phyloP scores from a whole-genome alignment of 2,329 filamentous ascomycete species.

The Cladosporium sphaerospermum region DNA sequence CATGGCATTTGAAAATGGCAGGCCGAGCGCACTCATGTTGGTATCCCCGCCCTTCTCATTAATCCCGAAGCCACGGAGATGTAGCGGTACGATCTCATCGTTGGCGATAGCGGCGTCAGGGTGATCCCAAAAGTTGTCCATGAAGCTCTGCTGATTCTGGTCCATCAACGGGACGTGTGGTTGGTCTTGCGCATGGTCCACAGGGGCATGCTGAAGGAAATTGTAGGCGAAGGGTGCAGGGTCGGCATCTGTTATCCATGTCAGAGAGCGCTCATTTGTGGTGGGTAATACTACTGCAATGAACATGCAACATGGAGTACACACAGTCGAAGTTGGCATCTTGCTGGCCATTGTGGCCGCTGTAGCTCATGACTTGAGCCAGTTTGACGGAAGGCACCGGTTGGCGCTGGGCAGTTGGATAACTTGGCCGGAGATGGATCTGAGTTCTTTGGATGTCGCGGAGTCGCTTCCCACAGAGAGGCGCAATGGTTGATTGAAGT shows the following conservation, averaged over 20 bases:
- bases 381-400: conserved; percentile 6
- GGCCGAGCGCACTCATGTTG: not conserved
- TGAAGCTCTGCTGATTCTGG: conserved; percentile 1
- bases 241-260: not conserved
- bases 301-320: not conserved
- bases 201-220: not conserved
- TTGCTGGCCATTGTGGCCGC: conserved; percentile 11
- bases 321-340: conserved; percentile 6
- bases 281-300: not conserved
- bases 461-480: not conserved
- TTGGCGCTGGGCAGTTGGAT: not conserved
- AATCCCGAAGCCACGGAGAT: not conserved
- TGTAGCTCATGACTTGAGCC: conserved; percentile 10
- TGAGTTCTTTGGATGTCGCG: not conserved
- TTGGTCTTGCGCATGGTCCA: not conserved
- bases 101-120: not conserved
- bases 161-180: conserved; percentile 3
- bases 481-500: not conserved
- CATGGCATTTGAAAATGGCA: conserved; percentile 4
- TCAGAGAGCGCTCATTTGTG: too few species aligned
- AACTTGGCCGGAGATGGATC: not conserved
- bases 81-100: not conserved
- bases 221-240: conserved; percentile 4
- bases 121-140: conserved; percentile 6
- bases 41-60: conserved; percentile 1